Conservation (phyloP, 2,329 filamentous ascomycete species). For the Pestalotiopsis sp. region DNA sequence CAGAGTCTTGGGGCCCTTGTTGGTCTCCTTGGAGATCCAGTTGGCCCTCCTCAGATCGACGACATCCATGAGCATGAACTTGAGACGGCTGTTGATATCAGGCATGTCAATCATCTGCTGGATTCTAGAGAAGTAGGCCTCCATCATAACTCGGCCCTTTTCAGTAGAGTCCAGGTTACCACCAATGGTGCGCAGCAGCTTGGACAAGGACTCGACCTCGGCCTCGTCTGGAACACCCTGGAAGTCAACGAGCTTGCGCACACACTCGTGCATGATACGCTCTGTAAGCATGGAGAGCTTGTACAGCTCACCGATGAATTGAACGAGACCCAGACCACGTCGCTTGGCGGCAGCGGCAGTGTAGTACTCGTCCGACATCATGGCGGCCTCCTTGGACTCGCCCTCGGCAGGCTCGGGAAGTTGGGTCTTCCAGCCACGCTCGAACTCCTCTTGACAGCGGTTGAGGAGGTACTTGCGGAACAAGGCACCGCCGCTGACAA, state of each 20-base stretch:
- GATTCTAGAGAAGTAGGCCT: conserved; percentile 91
- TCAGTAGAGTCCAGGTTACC: conserved; percentile 81
- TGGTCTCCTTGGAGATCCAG: conserved; percentile 86
- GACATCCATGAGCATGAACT: conserved; percentile 97
- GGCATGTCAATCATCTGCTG: conserved; percentile 78
- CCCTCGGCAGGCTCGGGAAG: conserved; percentile 77
- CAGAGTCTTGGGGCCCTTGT: conserved; percentile 97
- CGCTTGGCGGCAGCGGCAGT: conserved; percentile 90
- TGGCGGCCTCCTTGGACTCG: conserved; percentile 69
- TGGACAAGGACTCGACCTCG: conserved; percentile 93
- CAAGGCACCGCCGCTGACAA: conserved; percentile 88
- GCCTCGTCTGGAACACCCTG: conserved; percentile 91
- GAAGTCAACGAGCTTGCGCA: conserved; percentile 95
- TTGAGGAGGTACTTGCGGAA: conserved; percentile 99
- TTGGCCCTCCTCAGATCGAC: conserved; percentile 76
- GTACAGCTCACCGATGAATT: conserved; percentile 99
- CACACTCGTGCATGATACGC: conserved; percentile 99
- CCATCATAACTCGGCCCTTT: conserved; percentile 85
- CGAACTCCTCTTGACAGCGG: conserved; percentile 97
- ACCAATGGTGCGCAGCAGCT: conserved; percentile 90
- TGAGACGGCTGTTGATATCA: conserved; percentile 82
- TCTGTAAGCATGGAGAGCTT: conserved; percentile 98
- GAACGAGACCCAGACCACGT: conserved; percentile 94
- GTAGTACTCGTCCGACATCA: conserved; percentile 98
- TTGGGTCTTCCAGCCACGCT: conserved; percentile 94